Evolutionary conservation across 257 asterid species (phyloP).

Genomic region (Penstemon davidsonii): DNA sequence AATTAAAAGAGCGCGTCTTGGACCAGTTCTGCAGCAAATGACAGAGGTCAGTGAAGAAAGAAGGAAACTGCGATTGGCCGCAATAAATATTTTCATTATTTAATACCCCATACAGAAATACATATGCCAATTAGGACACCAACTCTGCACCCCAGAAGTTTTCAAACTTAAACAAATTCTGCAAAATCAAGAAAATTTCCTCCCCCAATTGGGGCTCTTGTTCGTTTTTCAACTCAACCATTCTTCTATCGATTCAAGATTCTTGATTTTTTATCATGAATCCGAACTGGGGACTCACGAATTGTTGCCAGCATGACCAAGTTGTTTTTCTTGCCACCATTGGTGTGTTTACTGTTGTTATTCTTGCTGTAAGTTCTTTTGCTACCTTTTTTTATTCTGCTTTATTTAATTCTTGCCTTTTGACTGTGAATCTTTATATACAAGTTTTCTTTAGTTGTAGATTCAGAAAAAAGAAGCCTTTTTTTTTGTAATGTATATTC

Average conservation of each 20-base stretch:
- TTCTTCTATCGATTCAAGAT: background rate
- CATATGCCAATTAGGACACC: conserved; percentile 30
- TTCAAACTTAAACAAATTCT: conserved; percentile 29
- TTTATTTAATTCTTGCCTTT: background rate
- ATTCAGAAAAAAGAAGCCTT: background rate
- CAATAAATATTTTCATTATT: background rate
- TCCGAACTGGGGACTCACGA: conserved; percentile 73
- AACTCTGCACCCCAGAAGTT: conserved; percentile 28
- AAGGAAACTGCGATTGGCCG: conserved; percentile 21
- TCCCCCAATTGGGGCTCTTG: conserved; percentile 23
- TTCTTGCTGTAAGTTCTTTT: conserved; percentile 52
- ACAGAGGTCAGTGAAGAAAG: background rate
- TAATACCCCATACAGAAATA: background rate
- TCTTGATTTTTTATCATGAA: conserved; percentile 30
- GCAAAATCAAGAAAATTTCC: background rate
- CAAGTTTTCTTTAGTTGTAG: conserved; percentile 18
- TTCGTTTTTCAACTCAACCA: conserved; percentile 2
- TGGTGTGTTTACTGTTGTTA: conserved; percentile 64
- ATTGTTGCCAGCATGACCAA: conserved; percentile 68
- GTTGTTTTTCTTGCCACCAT: conserved; percentile 55
- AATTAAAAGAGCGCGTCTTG: background rate
- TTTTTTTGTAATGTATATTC: background rate
- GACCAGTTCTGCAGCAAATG: conserved; percentile 17
- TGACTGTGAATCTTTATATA: conserved; percentile 1
- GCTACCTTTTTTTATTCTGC: background rate